Evolutionary conservation across 2,329 filamentous ascomycete species (phyloP).

Genomic region (Didymella pinodella): DNA sequence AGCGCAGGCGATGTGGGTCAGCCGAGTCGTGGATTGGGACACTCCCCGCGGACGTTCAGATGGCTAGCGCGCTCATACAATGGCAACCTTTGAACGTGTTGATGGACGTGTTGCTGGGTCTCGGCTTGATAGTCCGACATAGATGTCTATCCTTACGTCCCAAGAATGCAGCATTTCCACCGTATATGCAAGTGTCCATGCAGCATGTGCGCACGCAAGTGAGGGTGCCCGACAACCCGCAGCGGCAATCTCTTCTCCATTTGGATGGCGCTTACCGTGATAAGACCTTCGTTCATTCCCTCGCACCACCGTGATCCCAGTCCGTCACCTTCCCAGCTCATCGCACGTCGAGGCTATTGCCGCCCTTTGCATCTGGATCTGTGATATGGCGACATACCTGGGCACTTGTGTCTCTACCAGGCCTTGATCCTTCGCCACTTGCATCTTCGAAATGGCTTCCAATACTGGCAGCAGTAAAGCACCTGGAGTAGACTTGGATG

Average conservation of each 20-base stretch:
- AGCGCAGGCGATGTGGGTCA: slow-evolving; percentile 13
- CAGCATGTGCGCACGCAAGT: slow-evolving; percentile 8
- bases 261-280: slow-evolving; percentile 28
- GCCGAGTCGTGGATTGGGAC: slow-evolving; percentile 12
- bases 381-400: slow-evolving; percentile 5
- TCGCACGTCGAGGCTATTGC: slow-evolving; percentile 5
- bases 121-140: slow-evolving; percentile 1
- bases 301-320: slow-evolving; percentile 16
- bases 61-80: slow-evolving; percentile 16
- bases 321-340: slow-evolving; percentile 19
- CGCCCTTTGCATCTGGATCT: slow-evolving; percentile 3
- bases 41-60: slow-evolving; percentile 5
- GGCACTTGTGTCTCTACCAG: neutral
- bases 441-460: slow-evolving; percentile 13
- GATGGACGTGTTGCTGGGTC: slow-evolving; percentile 1
- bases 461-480: slow-evolving; percentile 9
- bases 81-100: slow-evolving; percentile 5
- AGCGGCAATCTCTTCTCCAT: slow-evolving; percentile 24
- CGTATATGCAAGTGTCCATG: slow-evolving; percentile 10
- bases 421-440: neutral
- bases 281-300: slow-evolving; percentile 22
- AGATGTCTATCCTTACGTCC: neutral
- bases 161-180: slow-evolving; percentile 6
- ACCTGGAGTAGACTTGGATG: slow-evolving; percentile 28
- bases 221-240: slow-evolving; percentile 6